A percentile compares a stretch with the other conserved stretches of the same genome.
phyloP scores from a whole-genome alignment of 2,329 filamentous ascomycete genomes.

The Arthrobotrys sinensis region DNA sequence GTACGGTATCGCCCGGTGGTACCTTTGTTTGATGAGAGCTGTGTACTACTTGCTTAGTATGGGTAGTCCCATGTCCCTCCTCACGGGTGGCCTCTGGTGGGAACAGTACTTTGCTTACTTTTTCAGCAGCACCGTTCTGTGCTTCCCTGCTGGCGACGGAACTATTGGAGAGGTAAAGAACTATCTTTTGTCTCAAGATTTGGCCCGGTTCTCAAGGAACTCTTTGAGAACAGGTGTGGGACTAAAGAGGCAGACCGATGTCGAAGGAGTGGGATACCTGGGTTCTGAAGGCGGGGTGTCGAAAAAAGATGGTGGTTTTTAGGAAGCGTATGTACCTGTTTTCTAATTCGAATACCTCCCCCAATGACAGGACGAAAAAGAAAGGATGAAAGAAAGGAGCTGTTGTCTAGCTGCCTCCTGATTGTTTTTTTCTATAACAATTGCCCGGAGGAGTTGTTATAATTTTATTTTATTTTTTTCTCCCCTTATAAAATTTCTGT shows the following conservation, averaged over 20 bases:
- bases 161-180: slow-evolving; percentile 44
- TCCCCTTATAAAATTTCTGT: slow-evolving; percentile 17
- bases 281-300: slow-evolving; percentile 43
- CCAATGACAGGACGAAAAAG: slow-evolving; percentile 40
- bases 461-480: slow-evolving; percentile 27
- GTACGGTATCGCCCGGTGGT: slow-evolving; percentile 57
- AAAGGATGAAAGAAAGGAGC: slow-evolving; percentile 20
- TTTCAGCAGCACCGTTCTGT: slow-evolving; percentile 43
- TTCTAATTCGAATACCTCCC: slow-evolving; percentile 18
- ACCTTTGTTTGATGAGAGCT: slow-evolving; percentile 50
- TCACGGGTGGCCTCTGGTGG: slow-evolving; percentile 38
- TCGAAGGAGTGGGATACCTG: slow-evolving; percentile 45
- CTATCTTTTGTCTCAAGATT: slow-evolving; percentile 38
- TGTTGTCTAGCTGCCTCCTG: slow-evolving; percentile 8
- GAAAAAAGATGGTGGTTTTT: slow-evolving; percentile 25
- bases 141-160: slow-evolving; percentile 48
- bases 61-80: slow-evolving; percentile 58
- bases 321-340: slow-evolving; percentile 36
- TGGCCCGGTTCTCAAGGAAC: slow-evolving; percentile 25
- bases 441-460: slow-evolving; percentile 15
- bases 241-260: slow-evolving; percentile 50
- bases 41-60: slow-evolving; percentile 59
- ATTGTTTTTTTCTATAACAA: slow-evolving; percentile 35
- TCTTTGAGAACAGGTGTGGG: slow-evolving; percentile 48
- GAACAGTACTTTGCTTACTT: slow-evolving; percentile 53